Evolutionary conservation across 1,139 yeast species (phyloP).

Genomic region (Meyerozyma athensensis): DNA sequence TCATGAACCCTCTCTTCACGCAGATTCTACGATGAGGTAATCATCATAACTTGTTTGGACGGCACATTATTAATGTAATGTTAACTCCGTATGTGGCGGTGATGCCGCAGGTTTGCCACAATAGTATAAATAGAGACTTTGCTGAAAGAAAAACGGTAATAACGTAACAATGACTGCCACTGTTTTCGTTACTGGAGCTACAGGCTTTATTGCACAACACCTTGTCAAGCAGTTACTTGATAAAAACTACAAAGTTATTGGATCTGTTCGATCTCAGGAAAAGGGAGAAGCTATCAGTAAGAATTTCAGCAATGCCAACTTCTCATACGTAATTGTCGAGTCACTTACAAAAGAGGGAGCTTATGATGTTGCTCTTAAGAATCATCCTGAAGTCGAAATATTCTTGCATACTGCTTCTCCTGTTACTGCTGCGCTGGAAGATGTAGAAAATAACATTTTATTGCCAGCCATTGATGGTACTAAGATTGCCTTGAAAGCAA

Average conservation of each 20-base stretch:
- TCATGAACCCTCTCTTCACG: too few species aligned
- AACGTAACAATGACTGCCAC: too few species aligned
- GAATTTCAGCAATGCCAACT: constrained; percentile 5
- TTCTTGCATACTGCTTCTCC: constrained; percentile 30
- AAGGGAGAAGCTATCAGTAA: constrained; percentile 18
- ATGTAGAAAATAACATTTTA: constrained; percentile 7
- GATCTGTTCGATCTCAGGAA: constrained; percentile 6
- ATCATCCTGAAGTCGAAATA: constrained; percentile 23
- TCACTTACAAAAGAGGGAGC: constrained; percentile 12
- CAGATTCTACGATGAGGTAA: too few species aligned
- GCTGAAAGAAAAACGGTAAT: too few species aligned
- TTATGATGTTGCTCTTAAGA: constrained; percentile 21
- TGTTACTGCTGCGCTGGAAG: constrained; percentile 5
- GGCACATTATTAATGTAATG: too few species aligned
- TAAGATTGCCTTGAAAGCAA: constrained; percentile 20
- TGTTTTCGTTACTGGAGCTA: constrained; percentile 20
- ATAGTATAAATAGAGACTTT: too few species aligned
- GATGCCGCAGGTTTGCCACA: too few species aligned
- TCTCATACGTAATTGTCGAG: constrained; percentile 10
- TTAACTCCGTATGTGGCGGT: too few species aligned
- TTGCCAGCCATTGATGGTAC: constrained; percentile 20
- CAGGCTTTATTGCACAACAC: constrained; percentile 21
- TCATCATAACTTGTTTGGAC: too few species aligned
- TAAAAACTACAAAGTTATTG: constrained; percentile 8
- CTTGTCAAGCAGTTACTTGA: constrained; percentile 13